Evolutionary conservation across 768 basidiomycete genomes (phyloP), one percentile per base, ranked within the genome.

Genomic region (Sutorius australiensis): DNA sequence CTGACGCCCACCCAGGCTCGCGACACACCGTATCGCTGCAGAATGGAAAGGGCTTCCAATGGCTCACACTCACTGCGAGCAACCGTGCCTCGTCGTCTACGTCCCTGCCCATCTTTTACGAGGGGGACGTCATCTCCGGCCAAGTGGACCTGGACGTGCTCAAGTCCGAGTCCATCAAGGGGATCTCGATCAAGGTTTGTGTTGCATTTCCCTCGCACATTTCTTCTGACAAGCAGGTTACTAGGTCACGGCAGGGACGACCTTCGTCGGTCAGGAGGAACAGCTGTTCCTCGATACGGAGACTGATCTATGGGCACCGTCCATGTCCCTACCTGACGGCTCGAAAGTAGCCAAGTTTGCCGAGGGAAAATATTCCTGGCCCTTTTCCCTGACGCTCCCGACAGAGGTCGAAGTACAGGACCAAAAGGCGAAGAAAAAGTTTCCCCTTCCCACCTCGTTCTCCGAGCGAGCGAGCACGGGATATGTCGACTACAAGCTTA

Each of bases 221-320:
- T 12, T 14, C 5, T 10, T 13, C 38, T 56, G 34, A 46, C 13
- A 21, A 36, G 16, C 5, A 2, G 4, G 12, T 14, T 36, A 24
- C 24, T 24, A 59, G 81, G 64, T 80, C 10, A 66, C 68, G 33
- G 80, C 69, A 30, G 75, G 77, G 6, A 77, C 77, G 16, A 81
- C 80, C 5, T 66, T 77, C 2, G 79, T 83, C 5, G 80, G 80
- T 13, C 82, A 84, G 56, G 80, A 83, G 46, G 79, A 81, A 51
- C 61, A 71, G 2, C 45, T 63, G 6, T 84, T 83, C 60, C 67
- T 83, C 11, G 66, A 77, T 16, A 50, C 75, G 16, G 69, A 73
- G 17, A 65, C 75, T 31, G 64, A 63, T 24, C 58, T 84, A 3
- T 81, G 80, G 77, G 68, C 69, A 12, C 67, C 66, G 8, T 37